These are phyloP conservation scores for Echria macrotheca DNA, from an alignment of 495 filamentous ascomycete genomes.

Conservation along the genomic window DNA sequence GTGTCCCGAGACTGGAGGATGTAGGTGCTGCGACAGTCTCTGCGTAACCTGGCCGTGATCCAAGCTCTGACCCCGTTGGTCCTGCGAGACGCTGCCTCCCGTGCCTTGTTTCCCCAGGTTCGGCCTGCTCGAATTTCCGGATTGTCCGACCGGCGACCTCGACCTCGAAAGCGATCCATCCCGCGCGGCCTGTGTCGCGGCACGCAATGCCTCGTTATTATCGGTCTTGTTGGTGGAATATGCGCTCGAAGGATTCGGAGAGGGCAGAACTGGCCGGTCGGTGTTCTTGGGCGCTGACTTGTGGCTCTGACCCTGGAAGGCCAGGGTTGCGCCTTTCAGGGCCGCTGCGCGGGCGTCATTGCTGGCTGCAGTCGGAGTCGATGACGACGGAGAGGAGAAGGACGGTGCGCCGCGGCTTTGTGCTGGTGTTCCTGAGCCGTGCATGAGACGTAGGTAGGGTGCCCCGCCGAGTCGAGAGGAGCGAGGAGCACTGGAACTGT, in stretches of 20 bases:
- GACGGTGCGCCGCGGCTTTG: conserved; percentile 8
- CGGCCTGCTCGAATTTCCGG: too few species aligned
- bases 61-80: too few species aligned
- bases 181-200: conserved; percentile 35
- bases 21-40: conserved; percentile 1
- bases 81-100: conserved; percentile 7
- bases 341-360: conserved; percentile 20
- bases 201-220: conserved; percentile 44
- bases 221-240: conserved; percentile 13
- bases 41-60: conserved; percentile 8
- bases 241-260: conserved; percentile 1
- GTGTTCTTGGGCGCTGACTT: background rate
- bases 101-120: conserved; percentile 14
- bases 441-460: background rate
- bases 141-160: too few species aligned
- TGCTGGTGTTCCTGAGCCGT: conserved; percentile 1
- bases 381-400: background rate
- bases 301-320: conserved; percentile 34
- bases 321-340: conserved; percentile 42
- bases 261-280: conserved; percentile 14
- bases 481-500: background rate
- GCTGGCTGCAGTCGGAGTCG: background rate
- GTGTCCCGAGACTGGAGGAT: background rate
- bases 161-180: too few species aligned
- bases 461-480: background rate